Evolutionary conservation across 169 alveolate species (phyloP).

Genomic region (Plasmodium knowlesi): DNA sequence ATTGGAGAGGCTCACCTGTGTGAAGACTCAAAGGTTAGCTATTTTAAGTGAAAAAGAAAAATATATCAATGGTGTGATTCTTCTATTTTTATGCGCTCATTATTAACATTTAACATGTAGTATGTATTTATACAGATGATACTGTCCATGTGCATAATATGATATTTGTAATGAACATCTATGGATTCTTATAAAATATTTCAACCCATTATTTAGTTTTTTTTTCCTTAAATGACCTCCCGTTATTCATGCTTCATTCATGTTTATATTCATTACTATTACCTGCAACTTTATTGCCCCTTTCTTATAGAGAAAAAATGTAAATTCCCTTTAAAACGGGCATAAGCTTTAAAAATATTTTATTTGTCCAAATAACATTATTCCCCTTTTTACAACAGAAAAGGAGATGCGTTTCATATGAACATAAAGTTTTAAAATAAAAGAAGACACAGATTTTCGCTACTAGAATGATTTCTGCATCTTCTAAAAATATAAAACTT

Average conservation of each 20-base stretch:
- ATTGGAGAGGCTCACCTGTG: background rate
- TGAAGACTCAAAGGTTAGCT: background rate
- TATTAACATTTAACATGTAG: background rate
- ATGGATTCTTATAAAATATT: background rate
- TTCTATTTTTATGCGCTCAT: background rate
- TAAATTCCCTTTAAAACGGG: background rate
- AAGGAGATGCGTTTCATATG: background rate
- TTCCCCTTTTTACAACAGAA: constrained; percentile 3
- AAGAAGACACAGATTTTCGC: background rate
- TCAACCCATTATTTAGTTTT: background rate
- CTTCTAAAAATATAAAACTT: background rate
- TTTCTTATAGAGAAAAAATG: background rate
- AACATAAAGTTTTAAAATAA: background rate
- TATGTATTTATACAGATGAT: background rate
- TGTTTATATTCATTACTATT: background rate
- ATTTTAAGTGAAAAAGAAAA: background rate
- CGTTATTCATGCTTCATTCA: background rate
- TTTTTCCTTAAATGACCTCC: background rate
- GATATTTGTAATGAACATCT: background rate
- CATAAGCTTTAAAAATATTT: background rate
- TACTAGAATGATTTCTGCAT: background rate
- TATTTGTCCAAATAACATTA: background rate
- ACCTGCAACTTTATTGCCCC: background rate
- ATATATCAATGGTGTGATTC: background rate
- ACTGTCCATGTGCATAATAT: background rate